phyloP scores from a whole-genome alignment of 345 rosid species.

The Lepidium didymum region DNA sequence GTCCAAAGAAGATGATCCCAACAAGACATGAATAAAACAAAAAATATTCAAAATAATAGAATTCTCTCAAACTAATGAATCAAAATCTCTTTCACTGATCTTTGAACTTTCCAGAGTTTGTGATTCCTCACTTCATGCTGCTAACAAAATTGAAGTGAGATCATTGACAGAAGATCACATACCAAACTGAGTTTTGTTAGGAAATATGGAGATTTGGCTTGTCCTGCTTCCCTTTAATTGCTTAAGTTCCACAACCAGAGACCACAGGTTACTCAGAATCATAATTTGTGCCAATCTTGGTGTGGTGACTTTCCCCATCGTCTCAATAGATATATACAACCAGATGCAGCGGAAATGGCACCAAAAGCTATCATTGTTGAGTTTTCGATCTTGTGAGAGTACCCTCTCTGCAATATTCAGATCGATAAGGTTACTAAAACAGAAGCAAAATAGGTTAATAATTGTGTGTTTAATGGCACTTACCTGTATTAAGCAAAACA shows the following conservation, averaged over 20 bases:
- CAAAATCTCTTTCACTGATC: constrained; percentile 4
- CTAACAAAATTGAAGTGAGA: constrained; percentile 17
- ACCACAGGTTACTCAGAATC: constrained; percentile 16
- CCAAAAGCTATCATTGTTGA: constrained; percentile 58
- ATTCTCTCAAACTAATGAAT: not conserved
- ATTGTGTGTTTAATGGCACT: too few relatives aligned
- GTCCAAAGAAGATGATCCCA: not conserved
- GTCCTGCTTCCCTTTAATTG: not conserved
- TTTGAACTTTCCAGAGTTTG: constrained; percentile 1
- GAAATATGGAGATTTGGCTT: constrained; percentile 3
- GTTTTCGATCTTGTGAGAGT: constrained; percentile 52
- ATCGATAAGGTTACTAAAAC: not conserved
- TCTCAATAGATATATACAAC: constrained; percentile 74
- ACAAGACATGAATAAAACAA: not conserved
- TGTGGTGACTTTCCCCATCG: constrained; percentile 87
- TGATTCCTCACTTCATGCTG: constrained; percentile 13
- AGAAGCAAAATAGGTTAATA: not conserved
- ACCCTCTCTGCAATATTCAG: constrained; percentile 60
- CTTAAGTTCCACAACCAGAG: not conserved
- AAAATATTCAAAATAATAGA: not conserved
- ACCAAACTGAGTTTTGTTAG: not conserved
- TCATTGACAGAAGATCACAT: not conserved
- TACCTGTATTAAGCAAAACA: too few relatives aligned
- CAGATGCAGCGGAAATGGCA: constrained; percentile 60
- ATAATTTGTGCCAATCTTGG: constrained; percentile 71